These are phyloP conservation scores for Litsea cubeba DNA, from an alignment of 164 flowering plant genomes.

Conservation along the genomic window DNA sequence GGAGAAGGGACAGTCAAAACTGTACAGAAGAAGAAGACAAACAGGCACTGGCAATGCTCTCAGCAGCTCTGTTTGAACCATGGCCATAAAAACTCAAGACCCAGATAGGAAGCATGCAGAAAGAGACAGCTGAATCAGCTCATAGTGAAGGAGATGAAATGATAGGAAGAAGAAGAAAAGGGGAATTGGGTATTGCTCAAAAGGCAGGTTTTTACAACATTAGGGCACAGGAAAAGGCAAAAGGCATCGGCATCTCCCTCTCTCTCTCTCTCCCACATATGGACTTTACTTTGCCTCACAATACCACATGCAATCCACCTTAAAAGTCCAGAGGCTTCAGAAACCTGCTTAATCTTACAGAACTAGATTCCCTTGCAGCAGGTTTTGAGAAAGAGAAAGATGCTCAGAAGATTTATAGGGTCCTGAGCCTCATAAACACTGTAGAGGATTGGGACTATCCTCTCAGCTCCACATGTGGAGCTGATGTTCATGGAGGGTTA, in stretches of 20 bases:
- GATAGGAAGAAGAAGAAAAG: background rate
- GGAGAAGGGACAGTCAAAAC: constrained; percentile 14
- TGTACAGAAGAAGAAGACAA: constrained; percentile 6
- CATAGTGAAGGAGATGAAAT: background rate
- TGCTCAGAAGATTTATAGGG: too few relatives aligned
- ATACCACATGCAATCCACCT: constrained; percentile 14
- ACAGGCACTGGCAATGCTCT: constrained; percentile 4
- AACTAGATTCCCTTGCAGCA: background rate
- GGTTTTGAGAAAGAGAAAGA: too few relatives aligned
- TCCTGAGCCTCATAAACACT: too few relatives aligned
- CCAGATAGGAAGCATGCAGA: constrained; percentile 2
- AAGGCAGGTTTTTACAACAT: background rate
- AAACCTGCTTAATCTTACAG: background rate
- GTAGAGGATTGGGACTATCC: too few relatives aligned
- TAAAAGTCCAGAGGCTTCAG: too few relatives aligned
- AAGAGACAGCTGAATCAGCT: background rate
- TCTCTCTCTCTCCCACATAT: constrained; percentile 3
- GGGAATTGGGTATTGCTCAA: background rate
- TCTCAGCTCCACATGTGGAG: too few relatives aligned
- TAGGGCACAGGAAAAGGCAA: background rate
- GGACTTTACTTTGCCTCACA: constrained; percentile 17
- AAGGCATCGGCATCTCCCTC: background rate
- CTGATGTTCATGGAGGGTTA: too few relatives aligned
- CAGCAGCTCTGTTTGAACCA: constrained; percentile 9
- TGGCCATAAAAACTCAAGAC: constrained; percentile 2